These are phyloP conservation scores for Colletotrichum lindemuthianum DNA, from an alignment of 2,329 filamentous ascomycete species.

Conservation along the genomic window DNA sequence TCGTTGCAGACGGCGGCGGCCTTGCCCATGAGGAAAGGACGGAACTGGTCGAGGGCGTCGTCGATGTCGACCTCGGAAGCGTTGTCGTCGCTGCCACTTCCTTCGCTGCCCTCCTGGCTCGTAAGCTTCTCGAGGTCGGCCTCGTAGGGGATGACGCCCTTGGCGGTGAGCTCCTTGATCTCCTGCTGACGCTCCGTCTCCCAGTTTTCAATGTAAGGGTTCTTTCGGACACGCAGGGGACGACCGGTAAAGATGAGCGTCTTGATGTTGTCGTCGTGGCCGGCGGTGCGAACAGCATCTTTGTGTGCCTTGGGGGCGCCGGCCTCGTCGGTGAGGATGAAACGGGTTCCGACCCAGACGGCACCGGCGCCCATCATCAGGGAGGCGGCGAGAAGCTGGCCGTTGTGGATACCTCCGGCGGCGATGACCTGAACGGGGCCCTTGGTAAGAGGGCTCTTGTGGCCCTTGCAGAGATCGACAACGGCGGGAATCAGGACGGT, in stretches of 20 bases:
- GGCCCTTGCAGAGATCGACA: constrained; percentile 80
- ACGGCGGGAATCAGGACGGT: constrained; percentile 92
- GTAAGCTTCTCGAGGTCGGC: constrained; percentile 87
- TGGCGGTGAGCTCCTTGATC: constrained; percentile 89
- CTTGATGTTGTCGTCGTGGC: constrained; percentile 94
- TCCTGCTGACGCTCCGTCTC: constrained; percentile 89
- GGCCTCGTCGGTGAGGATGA: constrained; percentile 93
- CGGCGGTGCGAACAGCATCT: constrained; percentile 90
- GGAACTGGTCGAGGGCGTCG: constrained; percentile 89
- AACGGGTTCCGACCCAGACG: constrained; percentile 97
- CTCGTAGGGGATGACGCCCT: constrained; percentile 94
- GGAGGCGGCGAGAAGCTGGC: constrained; percentile 86
- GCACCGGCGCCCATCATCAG: constrained; percentile 92
- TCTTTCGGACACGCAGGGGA: constrained; percentile 91
- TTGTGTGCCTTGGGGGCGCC: constrained; percentile 94
- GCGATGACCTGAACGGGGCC: constrained; percentile 90
- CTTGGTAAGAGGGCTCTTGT: constrained; percentile 88
- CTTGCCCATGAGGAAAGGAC: constrained; percentile 96
- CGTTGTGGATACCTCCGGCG: constrained; percentile 93
- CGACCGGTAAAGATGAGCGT: constrained; percentile 99
- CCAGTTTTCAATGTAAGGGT: constrained; percentile 95
- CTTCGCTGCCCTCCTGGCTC: constrained; percentile 64
- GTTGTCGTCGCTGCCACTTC: constrained; percentile 77
- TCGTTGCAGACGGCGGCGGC: constrained; percentile 93
- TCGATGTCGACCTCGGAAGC: constrained; percentile 78